Conservation (phyloP, 257 asterid genomes). For the Rehmannia glutinosa region DNA sequence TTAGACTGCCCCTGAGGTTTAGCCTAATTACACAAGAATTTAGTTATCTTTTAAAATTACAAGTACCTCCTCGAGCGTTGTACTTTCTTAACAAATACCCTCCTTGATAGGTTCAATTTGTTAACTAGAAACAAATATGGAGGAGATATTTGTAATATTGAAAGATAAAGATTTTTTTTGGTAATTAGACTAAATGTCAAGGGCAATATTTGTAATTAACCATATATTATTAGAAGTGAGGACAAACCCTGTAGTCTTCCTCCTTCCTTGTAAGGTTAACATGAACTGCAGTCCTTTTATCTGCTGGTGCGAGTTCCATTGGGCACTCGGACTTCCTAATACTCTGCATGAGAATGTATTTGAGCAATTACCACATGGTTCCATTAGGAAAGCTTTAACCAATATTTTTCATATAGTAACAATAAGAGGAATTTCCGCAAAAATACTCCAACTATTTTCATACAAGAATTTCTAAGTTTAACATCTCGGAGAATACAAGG, state of each 20-base stretch:
- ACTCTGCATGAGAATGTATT: slow-evolving; percentile 48
- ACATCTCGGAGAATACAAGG: too few relatives aligned
- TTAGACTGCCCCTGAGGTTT: too few relatives aligned
- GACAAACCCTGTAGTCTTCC: slow-evolving; percentile 55
- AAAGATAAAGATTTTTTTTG: not conserved
- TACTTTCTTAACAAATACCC: too few relatives aligned
- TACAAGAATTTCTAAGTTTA: not conserved
- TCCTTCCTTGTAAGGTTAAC: slow-evolving; percentile 69
- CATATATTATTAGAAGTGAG: not conserved
- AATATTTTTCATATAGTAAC: not conserved
- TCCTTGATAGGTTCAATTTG: too few relatives aligned
- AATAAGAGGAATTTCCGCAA: not conserved
- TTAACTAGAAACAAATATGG: not conserved
- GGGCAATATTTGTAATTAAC: not conserved
- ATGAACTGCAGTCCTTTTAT: slow-evolving; percentile 42
- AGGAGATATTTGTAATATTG: not conserved
- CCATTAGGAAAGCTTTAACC: not conserved
- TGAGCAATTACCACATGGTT: slow-evolving; percentile 3
- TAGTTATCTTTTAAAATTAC: not conserved
- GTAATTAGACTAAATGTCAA: not conserved
- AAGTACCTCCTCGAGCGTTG: not conserved
- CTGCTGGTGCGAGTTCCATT: slow-evolving; percentile 62
- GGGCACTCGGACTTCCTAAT: slow-evolving; percentile 68
- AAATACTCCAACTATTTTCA: not conserved
- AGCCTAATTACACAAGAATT: not conserved